Conservation (phyloP, 78 protist genomes). For the Speleostelium caveatum region DNA sequence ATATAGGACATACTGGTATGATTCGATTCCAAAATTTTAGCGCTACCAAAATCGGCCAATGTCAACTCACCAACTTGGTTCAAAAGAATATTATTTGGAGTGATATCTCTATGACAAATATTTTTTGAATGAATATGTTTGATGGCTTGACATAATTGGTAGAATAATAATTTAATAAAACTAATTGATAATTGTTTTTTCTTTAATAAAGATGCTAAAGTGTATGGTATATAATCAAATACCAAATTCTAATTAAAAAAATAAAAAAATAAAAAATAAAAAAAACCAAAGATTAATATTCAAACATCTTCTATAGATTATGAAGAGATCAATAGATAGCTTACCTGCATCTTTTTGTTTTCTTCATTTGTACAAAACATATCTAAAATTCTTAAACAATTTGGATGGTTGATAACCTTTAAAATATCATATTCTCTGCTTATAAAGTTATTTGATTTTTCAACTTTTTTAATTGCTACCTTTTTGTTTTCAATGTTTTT, state of each 20-base stretch:
- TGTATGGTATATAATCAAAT: conserved; percentile 74
- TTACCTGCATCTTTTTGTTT: conserved; percentile 73
- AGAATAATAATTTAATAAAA: conserved; percentile 85
- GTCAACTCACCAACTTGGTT: conserved; percentile 93
- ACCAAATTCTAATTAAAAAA: conserved; percentile 78
- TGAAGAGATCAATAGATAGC: background rate
- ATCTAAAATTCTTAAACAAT: conserved; percentile 74
- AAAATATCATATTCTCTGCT: conserved; percentile 75
- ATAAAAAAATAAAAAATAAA: background rate
- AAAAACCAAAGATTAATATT: conserved; percentile 65
- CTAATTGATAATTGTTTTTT: conserved; percentile 38
- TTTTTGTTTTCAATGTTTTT: conserved; percentile 84
- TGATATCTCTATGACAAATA: conserved; percentile 95
- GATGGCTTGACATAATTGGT: conserved; percentile 96
- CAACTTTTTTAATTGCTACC: conserved; percentile 98
- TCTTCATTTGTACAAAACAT: conserved; percentile 66
- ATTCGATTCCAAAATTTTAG: conserved; percentile 97
- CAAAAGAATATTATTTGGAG: conserved; percentile 93
- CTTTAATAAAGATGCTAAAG: conserved; percentile 67
- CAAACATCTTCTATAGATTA: background rate
- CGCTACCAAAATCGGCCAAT: conserved; percentile 98
- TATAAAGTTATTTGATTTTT: conserved; percentile 70
- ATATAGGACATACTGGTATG: conserved; percentile 96
- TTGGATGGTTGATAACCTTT: conserved; percentile 50
- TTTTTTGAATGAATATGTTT: conserved; percentile 91